phyloP scores from a whole-genome alignment of 306 rosid species.

The Casuarina cunninghamiana region DNA sequence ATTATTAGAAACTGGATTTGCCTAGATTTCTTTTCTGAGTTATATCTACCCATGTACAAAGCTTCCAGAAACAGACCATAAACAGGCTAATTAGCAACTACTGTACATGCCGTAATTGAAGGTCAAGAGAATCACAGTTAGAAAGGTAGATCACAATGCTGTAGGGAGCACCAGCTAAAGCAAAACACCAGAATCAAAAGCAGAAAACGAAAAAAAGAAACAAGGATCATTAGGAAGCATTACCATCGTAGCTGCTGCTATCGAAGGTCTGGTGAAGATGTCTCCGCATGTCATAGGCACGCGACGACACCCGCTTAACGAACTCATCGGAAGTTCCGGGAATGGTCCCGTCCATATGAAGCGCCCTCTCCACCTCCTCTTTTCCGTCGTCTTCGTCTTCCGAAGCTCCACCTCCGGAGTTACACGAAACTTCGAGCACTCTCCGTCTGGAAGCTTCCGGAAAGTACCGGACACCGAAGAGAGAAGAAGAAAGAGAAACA shows the following conservation, averaged over 20 bases:
- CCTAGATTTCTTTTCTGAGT: no score
- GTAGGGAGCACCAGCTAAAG: not conserved
- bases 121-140: not conserved
- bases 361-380: conserved; percentile 73
- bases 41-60: no score
- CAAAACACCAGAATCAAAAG: not conserved
- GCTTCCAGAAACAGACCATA: no score
- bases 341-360: conserved; percentile 74
- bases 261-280: conserved; percentile 81
- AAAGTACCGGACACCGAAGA: conserved; percentile 12
- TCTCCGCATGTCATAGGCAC: conserved; percentile 93
- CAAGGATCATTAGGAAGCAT: not conserved
- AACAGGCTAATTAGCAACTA: no score
- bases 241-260: conserved; percentile 92
- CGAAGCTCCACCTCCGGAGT: conserved; percentile 23
- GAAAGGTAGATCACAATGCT: not conserved
- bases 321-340: conserved; percentile 81
- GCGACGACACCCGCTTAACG: conserved; percentile 81
- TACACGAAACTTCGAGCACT: conserved; percentile 35
- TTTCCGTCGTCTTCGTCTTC: conserved; percentile 23
- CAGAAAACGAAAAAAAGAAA: not conserved
- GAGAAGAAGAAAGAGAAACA: conserved; percentile 24
- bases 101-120: no score
- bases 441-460: conserved; percentile 24
- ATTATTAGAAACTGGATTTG: no score